These are phyloP conservation scores for Alternaria gansuensis DNA, from an alignment of 2,329 filamentous ascomycete species.

Conservation along the genomic window DNA sequence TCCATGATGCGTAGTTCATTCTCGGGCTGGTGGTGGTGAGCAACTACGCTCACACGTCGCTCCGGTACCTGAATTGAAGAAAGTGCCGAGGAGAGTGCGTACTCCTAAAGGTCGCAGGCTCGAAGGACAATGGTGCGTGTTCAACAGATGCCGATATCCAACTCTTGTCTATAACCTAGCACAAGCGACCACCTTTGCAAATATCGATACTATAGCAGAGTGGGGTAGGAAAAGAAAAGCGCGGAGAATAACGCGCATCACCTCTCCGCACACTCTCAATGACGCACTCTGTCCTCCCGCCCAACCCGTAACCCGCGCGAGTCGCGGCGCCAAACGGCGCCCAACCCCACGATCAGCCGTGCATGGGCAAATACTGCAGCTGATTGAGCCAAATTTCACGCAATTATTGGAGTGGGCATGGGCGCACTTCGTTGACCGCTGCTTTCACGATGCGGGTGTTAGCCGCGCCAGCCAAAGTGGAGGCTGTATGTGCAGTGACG, in stretches of 20 bases:
- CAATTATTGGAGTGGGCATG: constrained; percentile 19
- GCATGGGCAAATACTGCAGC: constrained; percentile 17
- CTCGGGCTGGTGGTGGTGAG: constrained; percentile 24
- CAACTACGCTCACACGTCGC: constrained; percentile 9
- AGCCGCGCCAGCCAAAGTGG: constrained; percentile 15
- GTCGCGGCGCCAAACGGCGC: constrained; percentile 20
- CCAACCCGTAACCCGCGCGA: constrained; percentile 11
- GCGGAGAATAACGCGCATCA: constrained; percentile 9
- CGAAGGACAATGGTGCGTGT: neutral
- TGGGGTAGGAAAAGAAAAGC: constrained; percentile 10
- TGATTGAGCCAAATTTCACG: constrained; percentile 33
- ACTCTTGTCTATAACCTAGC: neutral
- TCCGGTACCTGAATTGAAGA: constrained; percentile 1
- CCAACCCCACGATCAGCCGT: constrained; percentile 25
- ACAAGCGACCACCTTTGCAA: neutral
- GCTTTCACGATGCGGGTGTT: constrained; percentile 22
- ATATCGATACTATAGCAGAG: neutral
- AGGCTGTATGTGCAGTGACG: constrained; percentile 16
- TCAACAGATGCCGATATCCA: neutral
- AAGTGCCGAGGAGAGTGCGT: constrained; percentile 3
- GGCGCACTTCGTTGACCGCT: constrained; percentile 28
- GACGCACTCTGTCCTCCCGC: constrained; percentile 28
- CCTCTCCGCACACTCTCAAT: constrained; percentile 23
- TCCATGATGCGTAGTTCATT: constrained; percentile 58
- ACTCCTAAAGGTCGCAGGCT: neutral